Base-by-base conservation (phyloP, 2,329 filamentous ascomycete genomes). In the Bertia moriformis region DNA sequence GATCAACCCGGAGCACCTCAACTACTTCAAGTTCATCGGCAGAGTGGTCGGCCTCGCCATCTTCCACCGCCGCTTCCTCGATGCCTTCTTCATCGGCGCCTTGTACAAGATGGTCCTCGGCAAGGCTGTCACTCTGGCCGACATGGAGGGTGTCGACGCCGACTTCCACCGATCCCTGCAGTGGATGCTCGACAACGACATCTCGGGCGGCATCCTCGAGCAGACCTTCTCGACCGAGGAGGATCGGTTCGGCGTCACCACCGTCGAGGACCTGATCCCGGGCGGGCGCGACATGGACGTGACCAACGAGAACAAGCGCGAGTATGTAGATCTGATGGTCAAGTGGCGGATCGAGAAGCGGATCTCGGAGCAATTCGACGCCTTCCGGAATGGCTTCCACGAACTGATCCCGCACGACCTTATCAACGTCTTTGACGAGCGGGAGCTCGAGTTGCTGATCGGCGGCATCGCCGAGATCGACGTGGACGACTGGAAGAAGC, bases 401-500 rank as follows among this genome's bases (percentile, higher is more conserved):
- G 91, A 98, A 66, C 73, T 98, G 27, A 96, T 98, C 43, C 91
- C 91, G 2, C 78, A 88, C 40, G 91, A 98, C 54, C 73, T 98
- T 38, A 88, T 98, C 61, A 96, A 95, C 51, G 91, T 98, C 30
- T 98, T 98, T 53, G 91, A 98, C 54, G 91, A 98, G 67, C 83
- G 91, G 51, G 91, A 98, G 61, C 69, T 98, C 37, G 91, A 98
- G 62, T 65, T 98, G 48, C 71, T 98, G 49, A 96, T 98, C 54
- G 91, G 91, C 48, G 91, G 91, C 71, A 98, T 98, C 51, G 91
- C 91, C n/a, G 91, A 98, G 62, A 98, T 98, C 49, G 91, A 98
- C 54, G 89, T 98, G n/a, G 91, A 98, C 43, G 91, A 98, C 62
- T 98, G 91, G 91, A 96, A 98, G 81, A 98, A 98, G 69, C 91